Conservation (phyloP, 2,329 filamentous ascomycete genomes). For the Massarina eburnea region DNA sequence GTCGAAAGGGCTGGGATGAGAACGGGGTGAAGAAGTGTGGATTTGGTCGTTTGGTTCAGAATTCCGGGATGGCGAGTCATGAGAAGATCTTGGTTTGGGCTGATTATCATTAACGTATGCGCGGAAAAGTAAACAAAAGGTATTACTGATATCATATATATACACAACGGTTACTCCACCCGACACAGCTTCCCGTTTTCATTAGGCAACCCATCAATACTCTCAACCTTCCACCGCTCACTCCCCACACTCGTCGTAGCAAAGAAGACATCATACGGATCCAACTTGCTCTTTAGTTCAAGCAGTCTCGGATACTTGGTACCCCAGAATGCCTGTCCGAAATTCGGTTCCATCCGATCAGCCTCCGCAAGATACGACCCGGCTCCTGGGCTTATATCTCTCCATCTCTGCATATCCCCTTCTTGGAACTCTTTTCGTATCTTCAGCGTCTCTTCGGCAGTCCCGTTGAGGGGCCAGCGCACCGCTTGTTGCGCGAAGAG, state of each 20-base stretch:
- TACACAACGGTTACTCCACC: conserved; percentile 11
- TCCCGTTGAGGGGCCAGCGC: conserved; percentile 35
- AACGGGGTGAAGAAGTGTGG: too few species aligned
- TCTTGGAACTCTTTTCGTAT: conserved; percentile 29
- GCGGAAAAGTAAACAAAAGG: not conserved
- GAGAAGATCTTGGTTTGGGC: too few species aligned
- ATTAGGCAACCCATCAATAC: conserved; percentile 35
- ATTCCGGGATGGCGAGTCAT: too few species aligned
- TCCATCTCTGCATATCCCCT: conserved; percentile 33
- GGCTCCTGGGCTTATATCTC: conserved; percentile 34
- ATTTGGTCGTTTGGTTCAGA: too few species aligned
- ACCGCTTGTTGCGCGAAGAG: conserved; percentile 35
- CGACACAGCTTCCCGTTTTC: conserved; percentile 41
- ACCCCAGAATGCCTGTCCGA: conserved; percentile 36
- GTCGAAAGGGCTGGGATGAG: too few species aligned
- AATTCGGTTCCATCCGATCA: conserved; percentile 36
- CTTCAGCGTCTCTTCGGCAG: conserved; percentile 25
- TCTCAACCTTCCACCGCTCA: conserved; percentile 38
- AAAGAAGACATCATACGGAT: conserved; percentile 40
- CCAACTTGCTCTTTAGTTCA: conserved; percentile 33
- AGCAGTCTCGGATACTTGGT: conserved; percentile 34
- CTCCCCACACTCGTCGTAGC: conserved; percentile 36
- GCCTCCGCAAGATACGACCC: conserved; percentile 35
- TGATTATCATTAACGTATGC: too few species aligned
- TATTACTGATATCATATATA: too few species aligned